Conservation (phyloP, 2,329 filamentous ascomycete genomes). For the Chaetomium sp. region DNA sequence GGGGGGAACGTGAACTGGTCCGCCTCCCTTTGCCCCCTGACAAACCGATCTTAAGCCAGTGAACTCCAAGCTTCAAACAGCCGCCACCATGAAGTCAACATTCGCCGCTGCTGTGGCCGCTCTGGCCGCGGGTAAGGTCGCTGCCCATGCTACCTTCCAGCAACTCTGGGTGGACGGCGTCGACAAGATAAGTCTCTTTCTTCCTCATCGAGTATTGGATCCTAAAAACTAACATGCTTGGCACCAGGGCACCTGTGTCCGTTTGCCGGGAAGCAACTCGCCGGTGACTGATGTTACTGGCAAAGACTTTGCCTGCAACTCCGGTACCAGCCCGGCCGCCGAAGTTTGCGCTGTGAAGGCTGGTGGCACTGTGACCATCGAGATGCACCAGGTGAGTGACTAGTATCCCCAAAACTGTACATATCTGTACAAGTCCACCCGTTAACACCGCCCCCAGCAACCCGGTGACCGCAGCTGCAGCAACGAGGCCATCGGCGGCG, state of each 20-base stretch:
- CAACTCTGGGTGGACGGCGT: conserved; percentile 41
- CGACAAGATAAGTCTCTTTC: conserved; percentile 32
- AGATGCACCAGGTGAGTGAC: conserved; percentile 42
- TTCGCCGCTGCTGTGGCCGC: conserved; percentile 27
- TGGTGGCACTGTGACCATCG: conserved; percentile 46
- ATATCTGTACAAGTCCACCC: no score
- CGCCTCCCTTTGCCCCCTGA: background rate
- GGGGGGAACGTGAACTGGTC: background rate
- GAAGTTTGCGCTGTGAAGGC: conserved; percentile 43
- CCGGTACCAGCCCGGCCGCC: conserved; percentile 31
- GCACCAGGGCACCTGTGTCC: conserved; percentile 39
- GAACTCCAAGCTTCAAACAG: background rate
- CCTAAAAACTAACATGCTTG: conserved; percentile 21
- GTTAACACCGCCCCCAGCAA: conserved; percentile 26
- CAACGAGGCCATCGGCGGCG: conserved; percentile 46
- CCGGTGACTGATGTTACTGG: conserved; percentile 42
- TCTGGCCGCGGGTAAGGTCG: conserved; percentile 32
- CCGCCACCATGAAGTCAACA: conserved; percentile 32
- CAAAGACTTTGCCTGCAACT: conserved; percentile 41
- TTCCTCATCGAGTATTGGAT: background rate
- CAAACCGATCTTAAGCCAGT: background rate
- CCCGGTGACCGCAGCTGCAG: conserved; percentile 36
- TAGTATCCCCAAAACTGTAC: background rate
- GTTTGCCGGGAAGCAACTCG: conserved; percentile 44
- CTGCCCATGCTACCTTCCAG: conserved; percentile 46